Evolutionary conservation across 192 early-diverging fungal species (phyloP).

Genomic region (Dimargaris cristalligena): DNA sequence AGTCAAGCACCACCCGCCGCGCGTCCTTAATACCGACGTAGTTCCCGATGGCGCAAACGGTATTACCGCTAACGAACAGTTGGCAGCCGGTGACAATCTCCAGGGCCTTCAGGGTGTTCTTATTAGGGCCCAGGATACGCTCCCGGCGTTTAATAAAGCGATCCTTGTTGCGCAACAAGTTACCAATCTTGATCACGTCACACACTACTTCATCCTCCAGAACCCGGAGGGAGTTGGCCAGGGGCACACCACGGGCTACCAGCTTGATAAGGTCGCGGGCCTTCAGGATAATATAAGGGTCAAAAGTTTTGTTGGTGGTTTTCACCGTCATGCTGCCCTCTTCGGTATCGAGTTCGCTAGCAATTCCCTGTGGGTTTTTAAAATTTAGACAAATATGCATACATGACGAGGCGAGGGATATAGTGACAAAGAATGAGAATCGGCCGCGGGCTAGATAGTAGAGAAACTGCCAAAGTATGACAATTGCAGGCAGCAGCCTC

Average conservation of each 20-base stretch:
- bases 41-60: slow-evolving; percentile 85
- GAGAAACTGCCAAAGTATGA: not conserved
- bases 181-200: slow-evolving; percentile 97
- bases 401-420: not conserved
- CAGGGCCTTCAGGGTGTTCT: slow-evolving; percentile 90
- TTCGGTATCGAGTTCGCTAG: slow-evolving; percentile 80
- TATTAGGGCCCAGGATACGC: slow-evolving; percentile 83
- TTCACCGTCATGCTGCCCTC: slow-evolving; percentile 97
- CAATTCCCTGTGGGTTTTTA: slow-evolving; percentile 43
- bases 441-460: not conserved
- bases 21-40: slow-evolving; percentile 77
- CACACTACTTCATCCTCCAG: slow-evolving; percentile 82
- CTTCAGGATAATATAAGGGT: slow-evolving; percentile 88
- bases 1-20: slow-evolving; percentile 83
- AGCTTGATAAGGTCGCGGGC: slow-evolving; percentile 91
- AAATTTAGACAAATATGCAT: not conserved
- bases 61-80: slow-evolving; percentile 97
- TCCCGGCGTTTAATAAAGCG: slow-evolving; percentile 94
- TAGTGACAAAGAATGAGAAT: not conserved
- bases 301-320: slow-evolving; percentile 88
- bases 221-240: slow-evolving; percentile 77
- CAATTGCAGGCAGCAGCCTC: not conserved
- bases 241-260: slow-evolving; percentile 82
- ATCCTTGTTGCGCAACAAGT: slow-evolving; percentile 88
- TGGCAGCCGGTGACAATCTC: slow-evolving; percentile 92